Conservation (phyloP, 2,329 filamentous ascomycete species). For the Calonectria ilicicola region DNA sequence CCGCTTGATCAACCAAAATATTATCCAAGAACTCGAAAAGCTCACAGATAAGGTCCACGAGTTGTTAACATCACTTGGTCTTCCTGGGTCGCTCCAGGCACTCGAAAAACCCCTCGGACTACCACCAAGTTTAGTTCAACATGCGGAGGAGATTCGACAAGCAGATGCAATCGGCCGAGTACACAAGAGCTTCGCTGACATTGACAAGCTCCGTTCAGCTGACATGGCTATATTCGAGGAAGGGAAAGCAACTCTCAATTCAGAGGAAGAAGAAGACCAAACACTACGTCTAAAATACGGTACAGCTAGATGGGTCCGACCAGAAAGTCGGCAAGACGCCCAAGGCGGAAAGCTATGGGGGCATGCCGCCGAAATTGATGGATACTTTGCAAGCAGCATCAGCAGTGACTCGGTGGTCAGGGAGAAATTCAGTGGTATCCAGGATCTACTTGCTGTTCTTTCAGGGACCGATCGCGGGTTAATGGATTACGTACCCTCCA, state of each 20-base stretch:
- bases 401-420: slow-evolving; percentile 73
- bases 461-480: slow-evolving; percentile 84
- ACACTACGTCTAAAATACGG: slow-evolving; percentile 82
- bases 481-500: slow-evolving; percentile 90
- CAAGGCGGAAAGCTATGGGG: slow-evolving; percentile 76
- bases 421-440: slow-evolving; percentile 81
- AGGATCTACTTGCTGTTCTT: slow-evolving; percentile 80
- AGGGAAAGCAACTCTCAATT: slow-evolving; percentile 80
- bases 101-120: slow-evolving; percentile 94
- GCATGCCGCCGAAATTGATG: slow-evolving; percentile 82
- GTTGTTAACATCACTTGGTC: slow-evolving; percentile 82
- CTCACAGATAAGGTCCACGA: slow-evolving; percentile 86
- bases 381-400: slow-evolving; percentile 79
- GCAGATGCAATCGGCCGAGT: slow-evolving; percentile 86
- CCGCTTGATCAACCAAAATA: slow-evolving; percentile 87
- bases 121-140: slow-evolving; percentile 85
- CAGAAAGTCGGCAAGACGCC: slow-evolving; percentile 76
- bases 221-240: slow-evolving; percentile 86
- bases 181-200: slow-evolving; percentile 85
- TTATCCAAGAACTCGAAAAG: slow-evolving; percentile 85
- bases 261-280: slow-evolving; percentile 88
- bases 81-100: slow-evolving; percentile 93
- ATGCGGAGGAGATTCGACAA: slow-evolving; percentile 94
- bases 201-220: slow-evolving; percentile 86
- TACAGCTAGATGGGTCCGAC: slow-evolving; percentile 85